Base-by-base conservation (phyloP, 495 filamentous ascomycete species). In the Hypoxylon fuscum region DNA sequence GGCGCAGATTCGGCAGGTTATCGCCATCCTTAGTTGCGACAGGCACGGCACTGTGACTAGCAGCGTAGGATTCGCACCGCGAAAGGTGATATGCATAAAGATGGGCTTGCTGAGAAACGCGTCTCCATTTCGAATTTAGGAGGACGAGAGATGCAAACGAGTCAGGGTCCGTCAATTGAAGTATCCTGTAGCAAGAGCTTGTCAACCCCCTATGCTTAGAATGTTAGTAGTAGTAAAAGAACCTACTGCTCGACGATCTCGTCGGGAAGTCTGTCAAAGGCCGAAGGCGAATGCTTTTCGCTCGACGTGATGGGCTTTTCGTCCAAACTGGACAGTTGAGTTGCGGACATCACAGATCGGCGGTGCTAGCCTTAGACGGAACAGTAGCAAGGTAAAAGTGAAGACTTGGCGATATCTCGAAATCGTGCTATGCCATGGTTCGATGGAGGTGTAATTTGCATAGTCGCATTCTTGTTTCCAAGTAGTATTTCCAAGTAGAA, bases 101-200 rank as follows among this genome's bases (percentile, higher is more conserved):
- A 50, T 85, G 76, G 2, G 86, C 74, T 42, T 87, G 87, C 68
- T 91, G 85, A 9, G 91, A 93, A 55, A 88, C 83, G 20, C 76
- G 80, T 56, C 88, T 83, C 91, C 91, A 96, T 81, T 86, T 83
- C 46, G 82, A 78, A 74, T 92, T 93, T 59, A 96, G 75, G n/a
- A 93, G 74, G n/a, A 89, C 81, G 50, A 96, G 78, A 23, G 91
- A 95, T 20, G 91, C 90, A 72, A 96, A 96, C 35, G 85, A 85
- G 74, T 91, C 88, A 47, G 91, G 84, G 64, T 91, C 90, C 35
- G 84, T 85, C 35, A 83, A 77, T 72, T 87, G 86, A 35, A 96
- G 84, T 64, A 94, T 93, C 66, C 91, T 96, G 69, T 1, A 53
- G 40, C 11, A 52, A 32, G 17, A 45, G 23, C 10, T 35, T 47